Percentiles rank a stretch among this genome's conserved stretches.
Evolutionary conservation across 768 basidiomycete species (phyloP).

Genomic region (Psilocybe azurescens): DNA sequence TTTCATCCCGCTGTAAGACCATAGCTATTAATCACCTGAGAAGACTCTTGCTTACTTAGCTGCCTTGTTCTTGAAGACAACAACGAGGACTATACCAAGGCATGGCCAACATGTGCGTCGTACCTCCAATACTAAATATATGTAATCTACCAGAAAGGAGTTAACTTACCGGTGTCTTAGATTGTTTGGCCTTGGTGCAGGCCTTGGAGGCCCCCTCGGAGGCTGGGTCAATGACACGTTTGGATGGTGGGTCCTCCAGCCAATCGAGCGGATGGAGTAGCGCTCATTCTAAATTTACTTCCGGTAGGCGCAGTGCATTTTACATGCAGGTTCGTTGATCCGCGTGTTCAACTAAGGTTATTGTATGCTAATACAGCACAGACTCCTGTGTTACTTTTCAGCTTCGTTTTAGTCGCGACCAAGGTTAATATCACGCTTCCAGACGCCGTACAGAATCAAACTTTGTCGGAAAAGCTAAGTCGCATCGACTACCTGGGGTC

Average conservation of each 20-base stretch:
- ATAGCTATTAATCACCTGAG: conserved; percentile 2
- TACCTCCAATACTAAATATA: not conserved
- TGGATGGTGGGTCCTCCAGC: conserved; percentile 68
- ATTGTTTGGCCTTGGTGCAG: conserved; percentile 84
- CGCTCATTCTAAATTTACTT: conserved; percentile 18
- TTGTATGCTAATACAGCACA: conserved; percentile 35
- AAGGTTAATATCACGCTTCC: conserved; percentile 84
- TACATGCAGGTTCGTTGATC: conserved; percentile 70
- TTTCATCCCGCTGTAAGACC: conserved; percentile 80
- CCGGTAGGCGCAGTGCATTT: conserved; percentile 81
- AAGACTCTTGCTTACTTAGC: conserved; percentile 10
- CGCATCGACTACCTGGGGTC: conserved; percentile 90
- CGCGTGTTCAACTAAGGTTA: conserved; percentile 19
- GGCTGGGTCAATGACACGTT: conserved; percentile 86
- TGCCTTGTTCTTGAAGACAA: conserved; percentile 50
- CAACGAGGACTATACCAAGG: conserved; percentile 93
- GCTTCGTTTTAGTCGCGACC: conserved; percentile 69
- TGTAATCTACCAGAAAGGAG: not conserved
- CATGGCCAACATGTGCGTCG: conserved; percentile 80
- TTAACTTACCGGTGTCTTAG: conserved; percentile 38
- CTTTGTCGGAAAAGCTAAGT: conserved; percentile 64
- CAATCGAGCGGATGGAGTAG: conserved; percentile 6
- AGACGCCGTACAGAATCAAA: conserved; percentile 64
- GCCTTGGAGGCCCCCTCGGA: conserved; percentile 79
- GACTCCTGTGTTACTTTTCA: conserved; percentile 78